phyloP scores from a whole-genome alignment of 768 basidiomycete species.

The Fomitopsis serialis region DNA sequence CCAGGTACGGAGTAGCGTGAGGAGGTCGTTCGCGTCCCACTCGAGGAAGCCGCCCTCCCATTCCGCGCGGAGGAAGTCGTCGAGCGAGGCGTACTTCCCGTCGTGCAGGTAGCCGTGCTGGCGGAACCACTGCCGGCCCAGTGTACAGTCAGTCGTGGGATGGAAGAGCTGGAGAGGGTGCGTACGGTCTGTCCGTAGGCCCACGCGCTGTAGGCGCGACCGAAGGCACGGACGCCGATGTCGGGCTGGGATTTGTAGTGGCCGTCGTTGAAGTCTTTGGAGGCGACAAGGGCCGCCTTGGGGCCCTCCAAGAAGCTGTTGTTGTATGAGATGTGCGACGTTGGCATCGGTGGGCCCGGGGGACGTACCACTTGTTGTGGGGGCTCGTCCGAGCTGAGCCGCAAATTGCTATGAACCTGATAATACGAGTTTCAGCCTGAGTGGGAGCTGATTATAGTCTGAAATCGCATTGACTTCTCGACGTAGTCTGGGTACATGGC shows the following conservation, averaged over 20 bases:
- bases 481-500: constrained; percentile 47
- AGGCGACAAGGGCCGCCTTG: constrained; percentile 46
- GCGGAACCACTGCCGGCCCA: constrained; percentile 45
- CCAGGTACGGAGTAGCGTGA: constrained; percentile 47
- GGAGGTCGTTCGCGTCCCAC: constrained; percentile 53
- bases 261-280: constrained; percentile 49
- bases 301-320: constrained; percentile 54
- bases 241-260: constrained; percentile 45
- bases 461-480: constrained; percentile 26
- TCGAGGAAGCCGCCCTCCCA: constrained; percentile 43
- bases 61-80: constrained; percentile 44
- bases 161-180: constrained; percentile 4
- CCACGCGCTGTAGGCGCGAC: constrained; percentile 52
- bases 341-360: not conserved
- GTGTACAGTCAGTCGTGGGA: not conserved
- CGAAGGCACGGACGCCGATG: constrained; percentile 50
- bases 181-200: constrained; percentile 51
- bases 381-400: constrained; percentile 49
- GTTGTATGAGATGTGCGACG: not conserved
- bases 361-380: constrained; percentile 43
- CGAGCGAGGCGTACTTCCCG: constrained; percentile 42
- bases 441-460: too few species aligned
- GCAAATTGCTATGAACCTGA: constrained; percentile 36
- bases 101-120: constrained; percentile 38
- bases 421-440: too few species aligned